Base-by-base conservation (phyloP, 495 filamentous ascomycete species). In the Echria macrotheca region DNA sequence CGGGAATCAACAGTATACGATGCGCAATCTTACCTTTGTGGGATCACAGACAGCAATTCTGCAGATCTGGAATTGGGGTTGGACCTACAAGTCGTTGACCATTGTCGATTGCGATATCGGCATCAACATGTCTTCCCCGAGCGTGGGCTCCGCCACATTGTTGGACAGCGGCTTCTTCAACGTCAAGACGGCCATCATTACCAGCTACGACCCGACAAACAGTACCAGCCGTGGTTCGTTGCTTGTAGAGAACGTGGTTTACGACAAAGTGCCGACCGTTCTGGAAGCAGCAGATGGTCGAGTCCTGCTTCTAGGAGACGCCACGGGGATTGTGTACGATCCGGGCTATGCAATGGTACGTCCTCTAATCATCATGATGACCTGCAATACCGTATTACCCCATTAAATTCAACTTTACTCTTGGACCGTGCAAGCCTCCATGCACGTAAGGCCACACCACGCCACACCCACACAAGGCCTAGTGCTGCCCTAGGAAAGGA, bases 31-130 rank as follows among this genome's bases (percentile, higher is more conserved):
- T 54, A 82, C 71, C n/a, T 95, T 95, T 73, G 88, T 86, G 53
- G 74, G 78, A 59, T 90, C 86, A 67, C 74, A 86, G 51, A 95
- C 88, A 9, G 88, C 86, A 36, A 80, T 95, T 39, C 87, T 76
- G 70, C 83, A 87, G 82, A 87, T 89, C 71, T 95, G 88, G 89
- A 82, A 89, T 65, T 94, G 88, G 89, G 77, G 83, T 11, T 96
- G 87, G 83, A 83, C 79, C 36, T 80, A 89, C 69, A 87, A 91
- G 63, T 82, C 76, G 11, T 55, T 95, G 17, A 73, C 67, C 1
- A 84, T 96, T 71, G 82, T 85, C 59, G 82, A 86, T 64, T 87
- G 85, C 66, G 65, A 72, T 10, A 69, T 89, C 52, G 86, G 84
- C 38, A 73, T 95, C 44, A 86, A 91, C 63, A 47, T 47, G 44